A percentile compares a stretch with the other conserved stretches of the same genome.
These are phyloP conservation scores for Suillus americanus DNA, from an alignment of 768 basidiomycete genomes.

Conservation along the genomic window DNA sequence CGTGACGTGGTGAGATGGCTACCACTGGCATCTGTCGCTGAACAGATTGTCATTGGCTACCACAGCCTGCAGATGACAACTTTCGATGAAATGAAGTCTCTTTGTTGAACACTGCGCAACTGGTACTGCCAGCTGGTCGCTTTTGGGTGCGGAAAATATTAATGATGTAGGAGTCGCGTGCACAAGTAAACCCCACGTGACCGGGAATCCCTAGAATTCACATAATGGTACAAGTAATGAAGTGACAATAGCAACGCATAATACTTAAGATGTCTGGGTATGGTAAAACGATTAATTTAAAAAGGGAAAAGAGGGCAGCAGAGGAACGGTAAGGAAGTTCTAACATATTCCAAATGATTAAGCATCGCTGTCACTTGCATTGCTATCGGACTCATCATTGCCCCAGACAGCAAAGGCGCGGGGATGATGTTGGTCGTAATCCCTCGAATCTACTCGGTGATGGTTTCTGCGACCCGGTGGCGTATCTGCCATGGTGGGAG, in stretches of 20 bases:
- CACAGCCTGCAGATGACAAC: neutral
- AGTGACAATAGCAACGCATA: neutral
- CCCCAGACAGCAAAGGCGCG: constrained; percentile 85
- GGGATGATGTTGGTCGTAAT: constrained; percentile 30
- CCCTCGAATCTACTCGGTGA: constrained; percentile 18
- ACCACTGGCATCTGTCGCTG: constrained; percentile 17
- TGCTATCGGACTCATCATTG: constrained; percentile 86
- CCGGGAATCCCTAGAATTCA: neutral
- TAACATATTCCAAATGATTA: constrained; percentile 16
- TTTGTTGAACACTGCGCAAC: neutral
- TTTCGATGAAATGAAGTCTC: neutral
- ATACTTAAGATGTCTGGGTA: neutral
- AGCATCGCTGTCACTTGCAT: constrained; percentile 69
- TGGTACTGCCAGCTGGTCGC: neutral
- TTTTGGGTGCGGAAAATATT: too few relatives aligned
- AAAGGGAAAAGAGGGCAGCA: neutral
- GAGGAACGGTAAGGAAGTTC: neutral
- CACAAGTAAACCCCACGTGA: neutral
- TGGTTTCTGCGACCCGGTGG: constrained; percentile 14
- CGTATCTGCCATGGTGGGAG: constrained; percentile 54
- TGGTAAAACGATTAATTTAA: neutral
- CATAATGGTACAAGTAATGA: neutral
- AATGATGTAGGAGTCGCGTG: neutral
- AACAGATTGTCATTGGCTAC: constrained; percentile 1
- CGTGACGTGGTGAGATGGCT: constrained; percentile 38